phyloP scores from a whole-genome alignment of 1,139 yeast species.

The Suhomyces kunorum region DNA sequence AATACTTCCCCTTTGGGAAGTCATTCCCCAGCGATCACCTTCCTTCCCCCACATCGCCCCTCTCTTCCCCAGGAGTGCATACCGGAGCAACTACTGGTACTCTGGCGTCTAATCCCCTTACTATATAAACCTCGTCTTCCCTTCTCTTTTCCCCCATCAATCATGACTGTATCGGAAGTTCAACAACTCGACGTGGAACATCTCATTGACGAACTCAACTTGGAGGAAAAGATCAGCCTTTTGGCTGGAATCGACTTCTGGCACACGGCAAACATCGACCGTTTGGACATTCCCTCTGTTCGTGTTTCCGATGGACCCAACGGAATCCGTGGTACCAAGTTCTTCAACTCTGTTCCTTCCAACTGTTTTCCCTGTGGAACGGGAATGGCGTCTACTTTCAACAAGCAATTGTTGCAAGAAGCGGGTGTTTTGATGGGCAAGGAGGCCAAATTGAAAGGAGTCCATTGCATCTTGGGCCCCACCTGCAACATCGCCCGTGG shows the following conservation, averaged over 20 bases:
- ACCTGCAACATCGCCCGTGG: conserved; percentile 36
- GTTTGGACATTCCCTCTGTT: conserved; percentile 41
- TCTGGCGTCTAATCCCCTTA: no score
- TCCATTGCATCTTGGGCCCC: conserved; percentile 38
- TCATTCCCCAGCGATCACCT: background rate
- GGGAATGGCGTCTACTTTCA: conserved; percentile 45
- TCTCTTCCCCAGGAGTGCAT: conserved; percentile 4
- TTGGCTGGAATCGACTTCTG: conserved; percentile 55
- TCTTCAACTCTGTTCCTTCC: conserved; percentile 36
- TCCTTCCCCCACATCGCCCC: background rate
- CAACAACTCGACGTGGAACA: conserved; percentile 44
- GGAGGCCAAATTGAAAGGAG: conserved; percentile 37
- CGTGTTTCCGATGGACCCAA: conserved; percentile 42
- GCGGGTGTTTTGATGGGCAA: conserved; percentile 37
- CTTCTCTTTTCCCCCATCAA: background rate
- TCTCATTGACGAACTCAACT: conserved; percentile 42
- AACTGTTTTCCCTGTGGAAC: conserved; percentile 42
- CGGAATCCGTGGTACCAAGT: conserved; percentile 37
- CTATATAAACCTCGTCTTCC: background rate
- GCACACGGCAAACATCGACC: conserved; percentile 54
- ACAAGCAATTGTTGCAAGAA: conserved; percentile 28
- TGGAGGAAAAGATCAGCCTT: conserved; percentile 49
- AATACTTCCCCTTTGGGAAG: conserved; percentile 7
- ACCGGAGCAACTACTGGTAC: no score
- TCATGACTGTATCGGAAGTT: conserved; percentile 6